Evolutionary conservation across 106 monocot species (phyloP).

Genomic region (Dendrobium officinale): DNA sequence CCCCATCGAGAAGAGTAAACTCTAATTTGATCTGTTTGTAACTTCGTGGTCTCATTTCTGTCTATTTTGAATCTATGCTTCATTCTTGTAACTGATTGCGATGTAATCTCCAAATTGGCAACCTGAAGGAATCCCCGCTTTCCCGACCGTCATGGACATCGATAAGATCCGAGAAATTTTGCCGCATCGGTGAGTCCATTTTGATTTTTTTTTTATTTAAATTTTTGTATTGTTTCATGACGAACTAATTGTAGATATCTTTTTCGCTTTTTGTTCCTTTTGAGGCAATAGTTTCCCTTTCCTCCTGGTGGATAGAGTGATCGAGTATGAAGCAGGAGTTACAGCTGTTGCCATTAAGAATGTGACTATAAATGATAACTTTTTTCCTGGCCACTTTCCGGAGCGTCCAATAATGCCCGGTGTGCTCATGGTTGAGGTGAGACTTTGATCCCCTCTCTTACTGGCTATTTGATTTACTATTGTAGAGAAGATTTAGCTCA

Average conservation of each 20-base stretch:
- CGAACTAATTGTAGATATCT: neutral
- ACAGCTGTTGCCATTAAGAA: slow-evolving; percentile 93
- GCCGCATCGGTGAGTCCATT: slow-evolving; percentile 64
- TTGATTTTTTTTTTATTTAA: neutral
- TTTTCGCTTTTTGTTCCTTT: neutral
- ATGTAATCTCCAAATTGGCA: neutral
- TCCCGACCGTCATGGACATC: slow-evolving; percentile 80
- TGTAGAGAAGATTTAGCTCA: too few species aligned
- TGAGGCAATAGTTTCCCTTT: slow-evolving; percentile 67
- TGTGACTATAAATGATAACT: slow-evolving; percentile 95
- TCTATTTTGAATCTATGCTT: neutral
- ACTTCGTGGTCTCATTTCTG: neutral
- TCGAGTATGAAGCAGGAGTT: slow-evolving; percentile 78
- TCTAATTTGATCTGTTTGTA: neutral
- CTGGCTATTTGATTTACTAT: too few species aligned
- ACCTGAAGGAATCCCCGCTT: slow-evolving; percentile 44
- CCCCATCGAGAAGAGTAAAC: slow-evolving; percentile 72
- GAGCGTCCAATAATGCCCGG: slow-evolving; percentile 98
- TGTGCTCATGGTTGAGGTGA: slow-evolving; percentile 99
- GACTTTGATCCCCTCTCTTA: neutral
- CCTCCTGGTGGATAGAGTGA: slow-evolving; percentile 93
- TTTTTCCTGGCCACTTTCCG: slow-evolving; percentile 95
- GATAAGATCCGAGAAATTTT: slow-evolving; percentile 84
- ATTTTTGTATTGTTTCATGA: neutral
- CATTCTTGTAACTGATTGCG: neutral